Percentiles rank a stretch among this genome's conserved stretches.
Conservation (phyloP, 768 basidiomycete species). For the Rhizopogon roseolus region DNA sequence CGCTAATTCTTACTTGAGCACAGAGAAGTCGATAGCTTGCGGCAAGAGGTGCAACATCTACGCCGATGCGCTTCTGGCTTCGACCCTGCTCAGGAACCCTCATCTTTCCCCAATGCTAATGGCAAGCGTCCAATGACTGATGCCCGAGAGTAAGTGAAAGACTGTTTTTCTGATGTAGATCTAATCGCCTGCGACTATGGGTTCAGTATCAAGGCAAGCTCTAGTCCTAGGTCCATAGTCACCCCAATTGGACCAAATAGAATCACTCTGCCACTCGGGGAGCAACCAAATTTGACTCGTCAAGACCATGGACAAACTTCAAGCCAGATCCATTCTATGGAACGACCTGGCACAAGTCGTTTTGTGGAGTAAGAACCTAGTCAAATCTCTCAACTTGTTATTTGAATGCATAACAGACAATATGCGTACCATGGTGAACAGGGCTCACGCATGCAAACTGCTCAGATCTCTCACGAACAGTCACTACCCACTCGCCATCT, state of each 20-base stretch:
- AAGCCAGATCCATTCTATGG: conserved; percentile 10
- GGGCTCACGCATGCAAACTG: conserved; percentile 35
- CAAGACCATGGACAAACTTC: conserved; percentile 17
- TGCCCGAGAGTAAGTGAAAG: conserved; percentile 34
- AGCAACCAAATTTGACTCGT: conserved; percentile 34
- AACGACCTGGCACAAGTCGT: conserved; percentile 46
- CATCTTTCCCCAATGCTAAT: conserved; percentile 44
- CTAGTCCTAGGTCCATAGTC: conserved; percentile 56
- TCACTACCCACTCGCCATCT: conserved; percentile 35
- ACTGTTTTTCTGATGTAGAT: background rate
- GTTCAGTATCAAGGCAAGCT: conserved; percentile 30
- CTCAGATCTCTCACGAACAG: conserved; percentile 39
- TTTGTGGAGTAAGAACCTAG: conserved; percentile 41
- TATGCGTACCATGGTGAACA: conserved; percentile 59
- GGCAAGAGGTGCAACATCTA: conserved; percentile 44
- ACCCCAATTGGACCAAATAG: conserved; percentile 59
- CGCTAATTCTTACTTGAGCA: background rate
- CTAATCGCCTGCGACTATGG: background rate
- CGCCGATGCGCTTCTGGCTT: conserved; percentile 28
- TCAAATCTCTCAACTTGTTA: conserved; percentile 7
- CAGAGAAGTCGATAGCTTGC: conserved; percentile 48
- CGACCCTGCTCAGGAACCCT: conserved; percentile 25
- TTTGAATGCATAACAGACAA: conserved; percentile 40
- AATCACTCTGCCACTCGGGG: conserved; percentile 62
- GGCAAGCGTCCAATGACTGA: conserved; percentile 61